Base-by-base conservation (phyloP, 2,329 filamentous ascomycete genomes). In the Fusarium circinatum region DNA sequence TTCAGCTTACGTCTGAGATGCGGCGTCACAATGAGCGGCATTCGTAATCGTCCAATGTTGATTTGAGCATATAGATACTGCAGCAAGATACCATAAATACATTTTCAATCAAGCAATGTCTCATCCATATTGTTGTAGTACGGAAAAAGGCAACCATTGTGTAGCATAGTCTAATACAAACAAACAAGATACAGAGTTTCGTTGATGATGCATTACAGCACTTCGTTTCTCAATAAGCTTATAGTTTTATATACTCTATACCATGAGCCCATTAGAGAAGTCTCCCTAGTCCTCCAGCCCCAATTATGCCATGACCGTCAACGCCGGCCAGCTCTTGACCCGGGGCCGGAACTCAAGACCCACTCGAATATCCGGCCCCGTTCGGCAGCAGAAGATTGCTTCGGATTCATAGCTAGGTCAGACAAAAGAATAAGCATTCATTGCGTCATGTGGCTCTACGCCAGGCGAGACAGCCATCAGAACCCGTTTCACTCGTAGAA, bases 291-390 rank as follows among this genome's bases (percentile, higher is more conserved):
- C 14, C 51, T n/a, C 11, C 24, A n/a, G 11, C 8, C 18, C 38
- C 10, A 5, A 18, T 18, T 22, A 26, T 8, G 7, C 22, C 6
- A 13, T 13, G 24, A 17, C 28, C 30, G 26, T 49, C 15, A 24
- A 22, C 14, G 15, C n/a, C 47, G 32, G 26, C 20, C 17, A 17
- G 17, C 20, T 34, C 32, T 36, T 24, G 32, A 32, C 32, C 44
- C 41, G 5, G n/a, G 14, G 5, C 9, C 45, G 45, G 51, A 38
- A 5, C 8, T 10, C 14, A 28, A 22, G 39, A 59, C 39, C 52
- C 57, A 60, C 58, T 17, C 26, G 30, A 71, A 41, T 9, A 74
- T 41, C 71, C 70, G 70, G 62, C 42, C 24, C 41, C n/a, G 32
- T 48, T 62, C 71, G 71, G 62, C n/a, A 54, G 28, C 8, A 24